Evolutionary conservation across 805 yeast species (phyloP).

Genomic region (Candida qinlingensis): DNA sequence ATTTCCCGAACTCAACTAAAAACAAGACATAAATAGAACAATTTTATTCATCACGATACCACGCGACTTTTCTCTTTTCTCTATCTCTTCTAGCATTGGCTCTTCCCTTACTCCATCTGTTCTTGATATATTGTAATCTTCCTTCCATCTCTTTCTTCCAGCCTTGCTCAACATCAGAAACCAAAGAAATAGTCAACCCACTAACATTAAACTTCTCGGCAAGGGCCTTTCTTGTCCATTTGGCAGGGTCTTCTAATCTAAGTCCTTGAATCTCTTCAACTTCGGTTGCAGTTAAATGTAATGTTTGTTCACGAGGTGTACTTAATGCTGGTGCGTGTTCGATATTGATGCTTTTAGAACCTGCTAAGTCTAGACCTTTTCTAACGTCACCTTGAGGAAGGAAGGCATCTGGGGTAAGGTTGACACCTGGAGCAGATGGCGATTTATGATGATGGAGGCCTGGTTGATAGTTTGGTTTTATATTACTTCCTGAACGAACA

Average conservation of each 20-base stretch:
- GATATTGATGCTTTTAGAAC: conserved; percentile 19
- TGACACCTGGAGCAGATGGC: conserved; percentile 50
- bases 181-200: conserved; percentile 47
- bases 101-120: conserved; percentile 45
- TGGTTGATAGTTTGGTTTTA: conserved; percentile 50
- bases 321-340: conserved; percentile 35
- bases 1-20: not conserved
- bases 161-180: conserved; percentile 39
- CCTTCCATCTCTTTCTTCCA: conserved; percentile 40
- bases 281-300: conserved; percentile 53
- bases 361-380: conserved; percentile 29
- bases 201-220: conserved; percentile 55
- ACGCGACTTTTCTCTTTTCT: conserved; percentile 49
- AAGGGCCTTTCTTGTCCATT: conserved; percentile 57
- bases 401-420: conserved; percentile 62
- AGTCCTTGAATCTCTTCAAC: conserved; percentile 51
- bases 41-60: conserved; percentile 44
- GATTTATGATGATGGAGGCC: conserved; percentile 61
- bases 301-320: conserved; percentile 35
- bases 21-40: not conserved
- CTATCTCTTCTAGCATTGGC: conserved; percentile 49
- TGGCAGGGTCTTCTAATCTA: conserved; percentile 52
- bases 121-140: conserved; percentile 41
- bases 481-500: conserved; percentile 49
- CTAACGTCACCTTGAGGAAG: conserved; percentile 60